A percentile compares a stretch with the other conserved stretches of the same genome.
These are phyloP conservation scores for Phytophthora pinifolia DNA, from an alignment of 352 stramenopile species.

Conservation along the genomic window DNA sequence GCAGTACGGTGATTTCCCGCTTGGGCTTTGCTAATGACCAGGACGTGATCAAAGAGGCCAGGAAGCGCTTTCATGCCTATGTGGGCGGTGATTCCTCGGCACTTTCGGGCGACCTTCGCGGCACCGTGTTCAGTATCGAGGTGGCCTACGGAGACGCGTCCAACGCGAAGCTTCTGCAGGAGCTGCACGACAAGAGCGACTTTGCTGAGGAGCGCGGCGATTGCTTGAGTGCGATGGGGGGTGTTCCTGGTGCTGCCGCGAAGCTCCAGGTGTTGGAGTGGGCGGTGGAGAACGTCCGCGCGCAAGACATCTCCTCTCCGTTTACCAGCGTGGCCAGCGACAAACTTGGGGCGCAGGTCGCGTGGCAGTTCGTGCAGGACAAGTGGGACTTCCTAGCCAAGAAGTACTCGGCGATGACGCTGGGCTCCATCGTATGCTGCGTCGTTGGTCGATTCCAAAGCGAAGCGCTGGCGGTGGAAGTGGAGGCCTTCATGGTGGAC, in stretches of 20 bases:
- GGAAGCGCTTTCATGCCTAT: slow-evolving; percentile 57
- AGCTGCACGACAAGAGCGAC: slow-evolving; percentile 63
- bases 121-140: slow-evolving; percentile 58
- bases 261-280: slow-evolving; percentile 79
- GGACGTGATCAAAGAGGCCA: slow-evolving; percentile 50
- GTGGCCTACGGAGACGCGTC: slow-evolving; percentile 34
- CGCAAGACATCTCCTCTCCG: slow-evolving; percentile 60
- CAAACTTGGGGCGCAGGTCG: slow-evolving; percentile 42
- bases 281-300: slow-evolving; percentile 60
- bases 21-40: slow-evolving; percentile 53
- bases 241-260: slow-evolving; percentile 33
- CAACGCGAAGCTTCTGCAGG: slow-evolving; percentile 57
- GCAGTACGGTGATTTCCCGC: slow-evolving; percentile 54
- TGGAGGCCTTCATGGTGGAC: slow-evolving; percentile 52
- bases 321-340: slow-evolving; percentile 61
- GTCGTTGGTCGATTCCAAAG: slow-evolving; percentile 50
- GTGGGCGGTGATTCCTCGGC: slow-evolving; percentile 41
- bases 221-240: slow-evolving; percentile 58
- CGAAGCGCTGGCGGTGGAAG: slow-evolving; percentile 46
- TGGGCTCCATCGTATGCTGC: slow-evolving; percentile 45
- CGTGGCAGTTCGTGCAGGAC: slow-evolving; percentile 69
- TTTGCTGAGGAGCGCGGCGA: slow-evolving; percentile 69
- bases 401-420: slow-evolving; percentile 58
- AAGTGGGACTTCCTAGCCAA: slow-evolving; percentile 60
- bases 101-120: slow-evolving; percentile 59